Evolutionary conservation across 2,329 filamentous ascomycete genomes (phyloP).

Genomic region (Sporothrix brunneoviolacea): DNA sequence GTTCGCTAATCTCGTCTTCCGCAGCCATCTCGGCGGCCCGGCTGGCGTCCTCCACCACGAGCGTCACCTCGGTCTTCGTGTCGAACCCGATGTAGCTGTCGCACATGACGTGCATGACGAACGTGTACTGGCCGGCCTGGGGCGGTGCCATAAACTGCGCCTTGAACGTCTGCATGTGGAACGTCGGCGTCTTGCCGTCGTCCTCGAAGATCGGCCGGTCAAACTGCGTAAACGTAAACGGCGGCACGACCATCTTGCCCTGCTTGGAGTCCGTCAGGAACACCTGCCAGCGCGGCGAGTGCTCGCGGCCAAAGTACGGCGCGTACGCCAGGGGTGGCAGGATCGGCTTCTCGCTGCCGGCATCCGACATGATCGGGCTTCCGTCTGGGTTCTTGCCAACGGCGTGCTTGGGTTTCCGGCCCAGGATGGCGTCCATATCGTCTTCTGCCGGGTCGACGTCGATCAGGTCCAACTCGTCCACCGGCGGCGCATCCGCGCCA

Average conservation of each 20-base stretch:
- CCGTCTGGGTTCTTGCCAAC: conserved; percentile 55
- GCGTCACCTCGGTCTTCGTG: conserved; percentile 80
- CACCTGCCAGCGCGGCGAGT: conserved; percentile 86
- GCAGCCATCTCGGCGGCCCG: conserved; percentile 74
- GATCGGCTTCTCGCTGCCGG: conserved; percentile 56
- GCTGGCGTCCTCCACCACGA: conserved; percentile 81
- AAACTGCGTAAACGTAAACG: conserved; percentile 90
- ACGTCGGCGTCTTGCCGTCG: conserved; percentile 73
- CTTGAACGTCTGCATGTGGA: conserved; percentile 91
- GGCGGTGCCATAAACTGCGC: conserved; percentile 95
- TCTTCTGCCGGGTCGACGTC: conserved; percentile 91
- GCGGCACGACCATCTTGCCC: conserved; percentile 92
- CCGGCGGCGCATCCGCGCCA: conserved; percentile 62
- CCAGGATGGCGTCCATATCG: conserved; percentile 78
- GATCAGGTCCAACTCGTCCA: conserved; percentile 74
- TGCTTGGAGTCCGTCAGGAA: conserved; percentile 93
- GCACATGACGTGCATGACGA: conserved; percentile 87
- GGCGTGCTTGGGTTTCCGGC: conserved; percentile 58
- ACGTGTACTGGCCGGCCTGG: conserved; percentile 86
- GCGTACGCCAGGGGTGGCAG: conserved; percentile 83
- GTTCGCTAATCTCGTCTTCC: conserved; percentile 95
- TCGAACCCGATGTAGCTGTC: conserved; percentile 96
- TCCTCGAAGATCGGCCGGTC: conserved; percentile 80
- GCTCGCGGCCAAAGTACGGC: conserved; percentile 82
- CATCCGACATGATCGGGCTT: conserved; percentile 40